Evolutionary conservation across 208 protist genomes (phyloP).

Genomic region (Leishmania lainsoni): DNA sequence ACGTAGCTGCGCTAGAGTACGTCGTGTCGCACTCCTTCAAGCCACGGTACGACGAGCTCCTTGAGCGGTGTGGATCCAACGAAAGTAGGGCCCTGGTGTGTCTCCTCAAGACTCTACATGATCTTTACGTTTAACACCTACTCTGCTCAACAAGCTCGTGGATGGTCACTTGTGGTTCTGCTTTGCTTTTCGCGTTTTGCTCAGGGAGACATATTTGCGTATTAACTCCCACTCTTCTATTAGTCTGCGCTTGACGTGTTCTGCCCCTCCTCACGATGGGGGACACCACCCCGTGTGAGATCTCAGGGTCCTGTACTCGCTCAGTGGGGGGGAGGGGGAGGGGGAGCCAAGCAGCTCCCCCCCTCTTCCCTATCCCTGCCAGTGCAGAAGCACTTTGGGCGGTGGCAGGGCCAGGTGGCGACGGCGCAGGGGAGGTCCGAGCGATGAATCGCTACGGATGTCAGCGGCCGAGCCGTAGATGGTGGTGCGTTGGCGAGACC

Average conservation of each 20-base stretch:
- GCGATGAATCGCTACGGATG: not conserved
- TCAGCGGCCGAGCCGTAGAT: not conserved
- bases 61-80: constrained; percentile 47
- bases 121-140: constrained; percentile 30
- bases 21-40: constrained; percentile 43
- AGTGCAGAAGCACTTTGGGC: not conserved
- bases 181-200: not conserved
- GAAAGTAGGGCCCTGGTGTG: constrained; percentile 70
- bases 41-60: constrained; percentile 42
- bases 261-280: not conserved
- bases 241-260: too few species aligned
- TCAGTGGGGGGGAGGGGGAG: not conserved
- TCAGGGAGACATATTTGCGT: too few species aligned
- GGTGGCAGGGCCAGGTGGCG: not conserved
- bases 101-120: constrained; percentile 62
- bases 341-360: not conserved
- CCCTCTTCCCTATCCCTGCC: not conserved
- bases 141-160: not conserved
- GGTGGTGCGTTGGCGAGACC: too few species aligned
- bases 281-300: too few species aligned
- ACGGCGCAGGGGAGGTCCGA: not conserved
- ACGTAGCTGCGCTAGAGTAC: constrained; percentile 34
- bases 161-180: not conserved
- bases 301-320: too few species aligned
- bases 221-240: too few species aligned